Base-by-base conservation (phyloP, 441 rosid species). In the Cnidoscolus chayamansa region DNA sequence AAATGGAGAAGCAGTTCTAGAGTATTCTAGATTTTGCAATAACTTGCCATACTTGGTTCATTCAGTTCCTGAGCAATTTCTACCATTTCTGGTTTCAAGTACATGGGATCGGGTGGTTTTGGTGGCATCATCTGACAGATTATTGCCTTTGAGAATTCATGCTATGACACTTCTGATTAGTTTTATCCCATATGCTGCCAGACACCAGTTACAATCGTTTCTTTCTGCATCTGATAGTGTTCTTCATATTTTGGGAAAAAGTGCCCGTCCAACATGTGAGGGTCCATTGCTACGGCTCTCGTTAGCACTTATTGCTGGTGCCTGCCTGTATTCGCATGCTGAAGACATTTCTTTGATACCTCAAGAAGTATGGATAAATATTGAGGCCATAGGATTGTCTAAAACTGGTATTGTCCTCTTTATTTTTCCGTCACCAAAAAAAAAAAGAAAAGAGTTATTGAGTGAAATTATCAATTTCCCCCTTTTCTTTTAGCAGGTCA, bases 281-380 rank as follows among this genome's bases (percentile, higher is more conserved):
- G 89, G 97, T 54, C 92, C 87, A 48, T 68, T 86, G 69, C 79
- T 92, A 76, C 82, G 76, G 78, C 91, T 90, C 61, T 88, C 97
- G 43, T 75, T 90, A 72, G 91, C 96, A 69, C 89, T 92, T 31
- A 72, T 88, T 78, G 86, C 90, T 57, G 79, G 89, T 72, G 91
- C 91, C 77, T 92, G 95, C 80, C 80, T 92, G 65, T 88, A 90
- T 79, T 87, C 92, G 68, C 79, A 85, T 0, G 79, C 78, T 71
- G 97, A 88, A 77, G 97, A 88, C 83, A 75, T 90, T 67, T 80
- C 86, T 65, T 79, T 90, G 84, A 83, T 90, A 78, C 89, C 95
- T 82, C 84, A 85, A 77, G 81, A 79, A 62, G 78, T 90, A 49
- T 92, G 97, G 97, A 84, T 77, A 72, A 83, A 76, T 65, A 87